These are phyloP conservation scores for Casuarina cunninghamiana DNA, from an alignment of 306 rosid species.

Conservation along the genomic window DNA sequence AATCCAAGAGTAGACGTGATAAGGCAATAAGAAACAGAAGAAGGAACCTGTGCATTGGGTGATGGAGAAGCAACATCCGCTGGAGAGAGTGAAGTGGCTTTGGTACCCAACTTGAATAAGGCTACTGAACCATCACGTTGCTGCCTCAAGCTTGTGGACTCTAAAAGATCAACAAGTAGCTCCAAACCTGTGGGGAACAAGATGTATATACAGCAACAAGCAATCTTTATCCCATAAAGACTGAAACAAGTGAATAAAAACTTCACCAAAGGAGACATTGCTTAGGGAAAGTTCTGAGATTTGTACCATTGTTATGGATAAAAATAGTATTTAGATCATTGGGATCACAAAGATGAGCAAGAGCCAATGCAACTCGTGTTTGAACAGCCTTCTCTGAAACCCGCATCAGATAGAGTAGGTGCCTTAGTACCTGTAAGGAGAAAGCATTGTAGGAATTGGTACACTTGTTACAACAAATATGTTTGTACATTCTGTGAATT, in stretches of 20 bases:
- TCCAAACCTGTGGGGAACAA: conserved; percentile 66
- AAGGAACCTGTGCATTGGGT: conserved; percentile 83
- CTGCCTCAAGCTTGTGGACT: conserved; percentile 65
- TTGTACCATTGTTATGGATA: conserved; percentile 68
- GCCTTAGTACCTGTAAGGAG: conserved; percentile 70
- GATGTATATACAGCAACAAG: neutral
- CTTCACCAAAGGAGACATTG: neutral
- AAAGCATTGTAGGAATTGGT: neutral
- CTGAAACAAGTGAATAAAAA: neutral
- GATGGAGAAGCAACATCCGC: conserved; percentile 95
- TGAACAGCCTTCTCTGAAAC: conserved; percentile 76
- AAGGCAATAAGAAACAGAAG: conserved; percentile 2
- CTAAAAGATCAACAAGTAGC: conserved; percentile 81
- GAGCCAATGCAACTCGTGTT: conserved; percentile 88
- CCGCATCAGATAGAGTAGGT: conserved; percentile 86
- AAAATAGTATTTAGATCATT: conserved; percentile 77
- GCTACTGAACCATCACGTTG: conserved; percentile 96
- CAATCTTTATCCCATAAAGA: conserved; percentile 5
- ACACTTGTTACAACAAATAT: neutral
- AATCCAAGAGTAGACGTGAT: neutral
- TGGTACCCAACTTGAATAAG: conserved; percentile 78
- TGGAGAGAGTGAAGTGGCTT: conserved; percentile 72
- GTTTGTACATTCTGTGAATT: neutral
- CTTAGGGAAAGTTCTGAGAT: neutral
- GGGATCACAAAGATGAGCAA: conserved; percentile 91